Evolutionary conservation across 2,329 filamentous ascomycete species (phyloP), one percentile per base, ranked within the genome.

Genomic region (Neoscytalidium dimidiatum): DNA sequence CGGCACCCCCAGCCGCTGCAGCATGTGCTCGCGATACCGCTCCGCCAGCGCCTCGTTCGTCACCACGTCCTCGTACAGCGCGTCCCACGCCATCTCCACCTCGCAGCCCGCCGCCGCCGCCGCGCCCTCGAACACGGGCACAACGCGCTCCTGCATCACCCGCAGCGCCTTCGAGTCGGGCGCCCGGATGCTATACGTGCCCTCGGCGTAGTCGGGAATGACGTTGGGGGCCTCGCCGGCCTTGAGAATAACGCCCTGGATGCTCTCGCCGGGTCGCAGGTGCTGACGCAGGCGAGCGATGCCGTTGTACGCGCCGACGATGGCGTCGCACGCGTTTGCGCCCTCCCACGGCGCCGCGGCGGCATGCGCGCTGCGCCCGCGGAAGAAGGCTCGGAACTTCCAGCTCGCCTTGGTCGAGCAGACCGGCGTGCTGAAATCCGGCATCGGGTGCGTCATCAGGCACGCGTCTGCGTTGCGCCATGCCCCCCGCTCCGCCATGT

Each of bases 41-140:
- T 13, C 21, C n/a, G 61, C 61, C 35, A 64, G 26, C n/a, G 38
- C 61, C 19, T 3, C 35, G n/a, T 63, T 63, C 5, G 61, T 63
- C 17, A 63, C 61, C 2, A 64, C 61, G 38, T 64, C 61, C 35
- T 64, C 61, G 28, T 64, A 64, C 48, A 56, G 26, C 35, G 61
- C 61, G 49, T 64, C 61, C 61, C 61, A 64, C 23, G 11, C 8
- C 4, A 63, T 52, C 33, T 63, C 60, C 17, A 63, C 60, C 9
- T 3, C 38, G n/a, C 60, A 63, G 0, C 85, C 85, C 0, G 85
- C 83, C n/a, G 80, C 81, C 19, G 73, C 72, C 1, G 82, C 81
- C 4, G 78, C 83, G 14, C 80, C 82, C 66, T 78, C 75, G 66
- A 85, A 82, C 69, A 82, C 84, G 74, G 68, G 71, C n/a, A 69